These are phyloP conservation scores for Ascochyta clinopodiicola DNA, from an alignment of 2,329 filamentous ascomycete species.

Conservation along the genomic window DNA sequence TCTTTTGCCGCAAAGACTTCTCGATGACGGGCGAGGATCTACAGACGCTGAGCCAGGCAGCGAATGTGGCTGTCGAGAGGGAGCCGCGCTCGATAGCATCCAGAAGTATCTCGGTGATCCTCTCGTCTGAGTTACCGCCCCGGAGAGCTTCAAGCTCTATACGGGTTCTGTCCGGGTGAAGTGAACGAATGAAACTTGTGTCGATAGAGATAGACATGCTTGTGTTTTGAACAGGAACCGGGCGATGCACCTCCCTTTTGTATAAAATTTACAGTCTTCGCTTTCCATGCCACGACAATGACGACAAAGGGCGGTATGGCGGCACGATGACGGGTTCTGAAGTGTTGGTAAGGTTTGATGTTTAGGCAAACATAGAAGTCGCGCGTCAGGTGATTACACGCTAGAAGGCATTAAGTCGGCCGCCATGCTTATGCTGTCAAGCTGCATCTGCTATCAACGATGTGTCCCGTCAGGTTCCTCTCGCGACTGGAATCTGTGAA, in stretches of 20 bases:
- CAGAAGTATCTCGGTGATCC: conserved; percentile 15
- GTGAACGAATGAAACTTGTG: conserved; percentile 14
- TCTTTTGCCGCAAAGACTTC: conserved; percentile 30
- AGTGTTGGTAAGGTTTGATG: background rate
- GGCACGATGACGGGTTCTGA: background rate
- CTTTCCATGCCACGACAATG: background rate
- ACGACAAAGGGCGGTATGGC: background rate
- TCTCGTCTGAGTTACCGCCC: background rate
- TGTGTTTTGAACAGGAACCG: background rate
- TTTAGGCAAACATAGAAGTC: background rate
- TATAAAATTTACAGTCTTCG: background rate
- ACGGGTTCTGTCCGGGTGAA: background rate
- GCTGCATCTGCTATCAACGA: too few species aligned
- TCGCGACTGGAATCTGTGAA: too few species aligned
- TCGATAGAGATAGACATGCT: background rate
- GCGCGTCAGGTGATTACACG: background rate
- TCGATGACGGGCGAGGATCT: conserved; percentile 23
- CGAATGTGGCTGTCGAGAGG: conserved; percentile 26
- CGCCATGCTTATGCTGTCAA: too few species aligned
- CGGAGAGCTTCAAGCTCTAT: conserved; percentile 2
- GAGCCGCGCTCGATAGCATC: conserved; percentile 24
- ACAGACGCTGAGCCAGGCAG: conserved; percentile 35
- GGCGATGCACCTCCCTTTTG: background rate
- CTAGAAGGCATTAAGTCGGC: background rate
- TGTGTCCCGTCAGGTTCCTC: too few species aligned